phyloP scores from a whole-genome alignment of 169 alveolate species.

The Eimeria zaria region DNA sequence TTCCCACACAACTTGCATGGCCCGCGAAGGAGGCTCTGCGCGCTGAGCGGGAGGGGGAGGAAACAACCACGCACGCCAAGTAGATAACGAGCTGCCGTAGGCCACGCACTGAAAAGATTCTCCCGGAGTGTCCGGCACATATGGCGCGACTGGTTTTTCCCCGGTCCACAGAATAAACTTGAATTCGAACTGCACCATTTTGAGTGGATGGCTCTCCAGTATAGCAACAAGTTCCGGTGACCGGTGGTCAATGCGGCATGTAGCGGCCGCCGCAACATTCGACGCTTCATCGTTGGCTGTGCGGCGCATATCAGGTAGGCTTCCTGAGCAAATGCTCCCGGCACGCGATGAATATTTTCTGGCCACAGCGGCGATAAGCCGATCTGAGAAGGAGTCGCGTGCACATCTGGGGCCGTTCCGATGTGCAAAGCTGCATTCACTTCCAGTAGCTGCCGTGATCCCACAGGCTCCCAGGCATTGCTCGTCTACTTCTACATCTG shows the following conservation, averaged over 20 bases:
- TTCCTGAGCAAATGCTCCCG: not conserved
- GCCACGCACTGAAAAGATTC: slow-evolving; percentile 42
- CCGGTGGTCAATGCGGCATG: slow-evolving; percentile 45
- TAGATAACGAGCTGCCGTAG: slow-evolving; percentile 72
- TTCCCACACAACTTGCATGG: slow-evolving; percentile 72
- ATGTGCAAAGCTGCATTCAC: slow-evolving; percentile 16
- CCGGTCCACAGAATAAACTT: slow-evolving; percentile 78
- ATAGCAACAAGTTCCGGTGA: slow-evolving; percentile 60
- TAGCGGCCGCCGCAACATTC: slow-evolving; percentile 68
- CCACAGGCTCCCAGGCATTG: not conserved
- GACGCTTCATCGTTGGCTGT: slow-evolving; percentile 39
- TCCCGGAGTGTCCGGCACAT: slow-evolving; percentile 71
- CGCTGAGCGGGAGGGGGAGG: slow-evolving; percentile 79
- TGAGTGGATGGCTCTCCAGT: slow-evolving; percentile 76
- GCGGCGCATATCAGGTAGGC: not conserved
- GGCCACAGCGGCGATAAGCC: slow-evolving; percentile 63
- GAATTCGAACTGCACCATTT: slow-evolving; percentile 59
- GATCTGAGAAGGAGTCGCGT: slow-evolving; percentile 25
- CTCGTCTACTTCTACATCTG: slow-evolving; percentile 75
- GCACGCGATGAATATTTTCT: not conserved
- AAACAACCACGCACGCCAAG: slow-evolving; percentile 83
- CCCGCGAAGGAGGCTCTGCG: slow-evolving; percentile 61
- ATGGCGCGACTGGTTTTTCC: slow-evolving; percentile 15
- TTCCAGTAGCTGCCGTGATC: not conserved
- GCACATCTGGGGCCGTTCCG: not conserved